Base-by-base conservation (phyloP, 805 yeast species). In the Candida krabiensis region DNA sequence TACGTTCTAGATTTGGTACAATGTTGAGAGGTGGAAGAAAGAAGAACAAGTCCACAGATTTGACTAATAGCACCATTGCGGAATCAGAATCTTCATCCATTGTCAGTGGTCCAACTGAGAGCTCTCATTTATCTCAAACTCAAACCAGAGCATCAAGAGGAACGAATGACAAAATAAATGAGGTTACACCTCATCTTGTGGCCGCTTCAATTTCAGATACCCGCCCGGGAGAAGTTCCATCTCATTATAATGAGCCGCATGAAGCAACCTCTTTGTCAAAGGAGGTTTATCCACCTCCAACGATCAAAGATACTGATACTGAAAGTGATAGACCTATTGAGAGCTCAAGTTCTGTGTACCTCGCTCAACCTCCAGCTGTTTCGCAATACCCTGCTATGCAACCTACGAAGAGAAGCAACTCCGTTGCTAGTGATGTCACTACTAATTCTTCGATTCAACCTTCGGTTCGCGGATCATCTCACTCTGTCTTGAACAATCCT, bases 1-100 rank as follows among this genome's bases (percentile, higher is more conserved):
- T 86, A 51, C 78, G 77, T 60, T 83, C 89, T 5, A 79, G 68
- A 53, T 83, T 86, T 40, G 95, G 95, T 8, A 82, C 93, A 1
- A 75, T 86, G 45, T 79, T 86, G 52, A 56, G 57, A 35, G 54
- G 60, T 27, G 81, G 84, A 30, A 75, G 79, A 47, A 81, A 77
- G 58, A 79, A 77, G 52, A 68, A 70, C 44, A 66, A 67, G 31
- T 60, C 62, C 13, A 29, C 40, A 7, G 51, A 39, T 24, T 38
- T 50, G 15, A 28, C 42, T 9, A 46, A 43, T 26, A 47, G 55
- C 12, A 36, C 53, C 1, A 61, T 61, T 38, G 54, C 57, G 11
- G 67, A 63, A 32, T 55, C 66, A 16, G 67, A 63, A 34, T 30
- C 53, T 25, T 44, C 58, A 8, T 61, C 67, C 23, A 33, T 63